These are phyloP conservation scores for Gaultheria prostrata DNA, from an alignment of 148 eudicot species.

Conservation along the genomic window DNA sequence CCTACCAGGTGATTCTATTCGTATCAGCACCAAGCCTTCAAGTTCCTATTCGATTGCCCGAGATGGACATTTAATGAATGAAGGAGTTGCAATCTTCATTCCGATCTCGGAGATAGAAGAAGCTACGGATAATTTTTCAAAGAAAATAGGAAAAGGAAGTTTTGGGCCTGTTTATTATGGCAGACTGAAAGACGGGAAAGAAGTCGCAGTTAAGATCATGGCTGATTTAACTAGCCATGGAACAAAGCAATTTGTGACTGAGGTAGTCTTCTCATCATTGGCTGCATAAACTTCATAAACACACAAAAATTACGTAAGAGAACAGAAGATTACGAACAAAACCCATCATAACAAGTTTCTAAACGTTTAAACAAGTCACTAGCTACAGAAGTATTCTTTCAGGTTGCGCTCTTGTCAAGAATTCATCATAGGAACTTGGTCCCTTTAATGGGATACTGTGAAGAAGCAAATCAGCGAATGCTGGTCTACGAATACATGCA, in stretches of 20 bases:
- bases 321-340: not conserved
- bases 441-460: constrained; percentile 91
- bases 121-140: constrained; percentile 69
- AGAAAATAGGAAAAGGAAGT: constrained; percentile 83
- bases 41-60: constrained; percentile 39
- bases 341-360: not conserved
- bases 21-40: constrained; percentile 42
- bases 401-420: constrained; percentile 89
- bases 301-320: not conserved
- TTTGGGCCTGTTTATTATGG: constrained; percentile 97
- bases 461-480: constrained; percentile 86
- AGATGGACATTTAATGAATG: constrained; percentile 68
- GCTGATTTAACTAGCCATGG: constrained; percentile 88
- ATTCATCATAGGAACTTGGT: constrained; percentile 97
- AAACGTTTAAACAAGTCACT: not conserved
- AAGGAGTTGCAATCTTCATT: constrained; percentile 72
- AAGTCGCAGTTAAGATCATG: constrained; percentile 82
- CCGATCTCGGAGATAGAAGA: constrained; percentile 68
- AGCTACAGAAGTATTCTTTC: constrained; percentile 20
- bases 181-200: constrained; percentile 80
- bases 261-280: constrained; percentile 44
- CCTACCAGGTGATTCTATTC: constrained; percentile 44
- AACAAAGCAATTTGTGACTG: constrained; percentile 83
- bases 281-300: not conserved
- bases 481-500: constrained; percentile 97